phyloP scores from a whole-genome alignment of 139 green algal species.

The Spirogloea muscicola region DNA sequence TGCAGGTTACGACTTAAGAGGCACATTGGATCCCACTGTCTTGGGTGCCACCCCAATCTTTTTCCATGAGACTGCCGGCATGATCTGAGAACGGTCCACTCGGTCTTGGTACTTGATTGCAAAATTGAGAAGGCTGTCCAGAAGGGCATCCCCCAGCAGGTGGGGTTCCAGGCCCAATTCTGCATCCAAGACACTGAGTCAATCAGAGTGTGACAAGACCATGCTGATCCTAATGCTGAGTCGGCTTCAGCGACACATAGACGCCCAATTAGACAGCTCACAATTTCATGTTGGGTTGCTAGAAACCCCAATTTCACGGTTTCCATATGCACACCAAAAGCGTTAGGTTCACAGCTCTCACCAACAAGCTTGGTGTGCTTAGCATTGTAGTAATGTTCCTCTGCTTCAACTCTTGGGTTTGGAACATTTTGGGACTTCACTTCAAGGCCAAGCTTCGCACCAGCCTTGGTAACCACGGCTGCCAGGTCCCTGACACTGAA shows the following conservation, averaged over 20 bases:
- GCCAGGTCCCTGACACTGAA: slow-evolving; percentile 93
- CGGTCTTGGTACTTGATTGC: slow-evolving; percentile 89
- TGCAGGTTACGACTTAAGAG: too few species aligned
- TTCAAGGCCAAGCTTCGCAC: slow-evolving; percentile 79
- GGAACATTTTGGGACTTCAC: slow-evolving; percentile 59
- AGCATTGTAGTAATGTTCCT: slow-evolving; percentile 99
- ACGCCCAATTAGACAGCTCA: too few species aligned
- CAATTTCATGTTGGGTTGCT: too few species aligned
- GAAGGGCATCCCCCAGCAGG: slow-evolving; percentile 78
- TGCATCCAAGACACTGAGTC: too few species aligned
- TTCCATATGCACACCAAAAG: too few species aligned
- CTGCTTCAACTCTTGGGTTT: slow-evolving; percentile 49
- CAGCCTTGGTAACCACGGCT: slow-evolving; percentile 74
- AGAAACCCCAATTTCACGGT: too few species aligned
- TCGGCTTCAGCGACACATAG: too few species aligned
- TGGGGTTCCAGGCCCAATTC: slow-evolving; percentile 89
- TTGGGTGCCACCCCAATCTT: slow-evolving; percentile 51
- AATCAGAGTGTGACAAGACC: too few species aligned
- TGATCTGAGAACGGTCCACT: slow-evolving; percentile 85
- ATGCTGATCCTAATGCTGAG: too few species aligned
- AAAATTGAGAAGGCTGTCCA: slow-evolving; percentile 92
- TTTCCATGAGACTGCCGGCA: slow-evolving; percentile 90
- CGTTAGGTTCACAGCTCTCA: too few species aligned
- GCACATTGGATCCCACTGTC: too few species aligned
- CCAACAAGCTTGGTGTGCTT: slow-evolving; percentile 89